phyloP scores from a whole-genome alignment of 345 rosid genomes.

The Odontarrhena argentea region DNA sequence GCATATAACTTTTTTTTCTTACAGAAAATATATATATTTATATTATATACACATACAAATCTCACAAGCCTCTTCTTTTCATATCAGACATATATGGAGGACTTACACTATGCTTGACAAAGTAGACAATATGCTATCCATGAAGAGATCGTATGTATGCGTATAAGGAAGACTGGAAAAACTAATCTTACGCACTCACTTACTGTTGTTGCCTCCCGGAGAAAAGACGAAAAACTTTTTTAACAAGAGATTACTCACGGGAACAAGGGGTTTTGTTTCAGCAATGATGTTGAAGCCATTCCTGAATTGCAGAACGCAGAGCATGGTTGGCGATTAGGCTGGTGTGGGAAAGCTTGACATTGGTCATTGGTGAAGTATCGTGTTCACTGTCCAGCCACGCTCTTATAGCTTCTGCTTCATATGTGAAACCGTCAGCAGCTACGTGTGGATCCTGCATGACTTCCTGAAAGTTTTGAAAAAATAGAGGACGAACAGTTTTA shows the following conservation, averaged over 20 bases:
- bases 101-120: constrained; percentile 31
- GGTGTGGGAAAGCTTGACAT: constrained; percentile 46
- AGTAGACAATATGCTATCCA: constrained; percentile 27
- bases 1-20: constrained; percentile 20
- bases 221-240: constrained; percentile 22
- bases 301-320: constrained; percentile 63
- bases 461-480: constrained; percentile 52
- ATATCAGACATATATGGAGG: constrained; percentile 25
- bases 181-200: constrained; percentile 26
- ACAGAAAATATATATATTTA: constrained; percentile 4
- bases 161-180: constrained; percentile 14
- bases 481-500: constrained; percentile 6
- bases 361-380: constrained; percentile 81
- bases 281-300: constrained; percentile 59
- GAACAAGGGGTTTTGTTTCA: constrained; percentile 7
- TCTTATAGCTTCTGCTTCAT: constrained; percentile 76
- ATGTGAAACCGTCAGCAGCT: constrained; percentile 84
- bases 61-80: constrained; percentile 38
- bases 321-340: constrained; percentile 58
- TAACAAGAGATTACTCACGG: constrained; percentile 19
- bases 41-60: constrained; percentile 27
- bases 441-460: constrained; percentile 82
- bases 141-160: constrained; percentile 28
- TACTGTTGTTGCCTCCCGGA: constrained; percentile 17
- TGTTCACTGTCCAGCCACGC: constrained; percentile 76